phyloP scores from a whole-genome alignment of 2,329 filamentous ascomycete species.

The Penicillium sp. region DNA sequence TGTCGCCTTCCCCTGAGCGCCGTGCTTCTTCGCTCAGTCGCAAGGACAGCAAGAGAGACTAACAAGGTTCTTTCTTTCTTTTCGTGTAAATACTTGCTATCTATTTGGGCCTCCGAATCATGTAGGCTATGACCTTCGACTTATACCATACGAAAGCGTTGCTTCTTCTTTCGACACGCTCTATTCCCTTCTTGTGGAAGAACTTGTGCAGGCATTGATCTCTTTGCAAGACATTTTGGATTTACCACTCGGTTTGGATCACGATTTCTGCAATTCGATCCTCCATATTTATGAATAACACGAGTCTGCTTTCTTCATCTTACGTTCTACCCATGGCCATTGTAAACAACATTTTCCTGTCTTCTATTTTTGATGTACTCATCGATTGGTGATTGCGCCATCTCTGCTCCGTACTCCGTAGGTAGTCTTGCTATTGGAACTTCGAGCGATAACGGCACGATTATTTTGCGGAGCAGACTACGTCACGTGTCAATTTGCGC shows the following conservation, averaged over 20 bases:
- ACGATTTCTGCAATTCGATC: not conserved
- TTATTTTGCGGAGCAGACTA: not conserved
- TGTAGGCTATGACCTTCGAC: slow-evolving; percentile 33
- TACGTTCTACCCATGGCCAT: not conserved
- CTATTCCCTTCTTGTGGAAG: slow-evolving; percentile 8
- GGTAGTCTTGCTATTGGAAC: no score
- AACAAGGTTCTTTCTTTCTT: slow-evolving; percentile 12
- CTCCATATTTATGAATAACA: not conserved
- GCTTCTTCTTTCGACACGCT: slow-evolving; percentile 16
- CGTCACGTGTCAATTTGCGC: slow-evolving; percentile 25
- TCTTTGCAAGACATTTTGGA: slow-evolving; percentile 3
- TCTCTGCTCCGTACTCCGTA: no score
- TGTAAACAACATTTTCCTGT: not conserved
- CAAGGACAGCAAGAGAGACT: slow-evolving; percentile 36
- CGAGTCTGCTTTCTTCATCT: not conserved
- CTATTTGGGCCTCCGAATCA: slow-evolving; percentile 25
- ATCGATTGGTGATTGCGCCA: not conserved
- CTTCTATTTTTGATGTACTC: no score
- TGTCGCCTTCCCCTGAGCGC: slow-evolving; percentile 52
- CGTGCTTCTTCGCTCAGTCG: slow-evolving; percentile 15
- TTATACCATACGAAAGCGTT: slow-evolving; percentile 28
- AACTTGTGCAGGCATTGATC: not conserved
- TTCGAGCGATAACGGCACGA: slow-evolving; percentile 5
- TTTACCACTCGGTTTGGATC: slow-evolving; percentile 6
- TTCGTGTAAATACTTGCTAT: slow-evolving; percentile 22